A percentile compares a stretch with the other conserved stretches of the same genome.
Evolutionary conservation across 2,329 filamentous ascomycete genomes (phyloP).

Genomic region (Phaeosphaeria sp.): DNA sequence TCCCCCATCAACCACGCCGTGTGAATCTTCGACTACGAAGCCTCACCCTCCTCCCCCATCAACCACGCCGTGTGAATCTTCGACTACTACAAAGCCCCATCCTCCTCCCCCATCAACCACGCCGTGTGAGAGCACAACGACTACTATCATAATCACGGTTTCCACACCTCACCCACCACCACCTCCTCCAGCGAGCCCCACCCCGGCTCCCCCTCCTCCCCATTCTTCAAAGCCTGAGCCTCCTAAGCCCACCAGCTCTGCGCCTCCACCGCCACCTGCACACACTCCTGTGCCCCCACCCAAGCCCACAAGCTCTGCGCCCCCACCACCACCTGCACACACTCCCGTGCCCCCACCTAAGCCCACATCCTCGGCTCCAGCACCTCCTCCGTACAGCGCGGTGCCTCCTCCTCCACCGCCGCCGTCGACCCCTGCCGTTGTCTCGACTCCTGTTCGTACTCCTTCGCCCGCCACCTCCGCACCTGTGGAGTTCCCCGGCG

Average conservation of each 20-base stretch:
- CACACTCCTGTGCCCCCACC: conserved; percentile 5
- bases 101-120: too few species aligned
- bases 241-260: background rate
- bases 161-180: too few species aligned
- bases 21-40: too few species aligned
- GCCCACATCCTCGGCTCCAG: background rate
- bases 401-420: conserved; percentile 1
- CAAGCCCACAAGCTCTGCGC: background rate
- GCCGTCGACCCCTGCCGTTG: conserved; percentile 4
- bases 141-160: too few species aligned
- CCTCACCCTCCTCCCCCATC: too few species aligned
- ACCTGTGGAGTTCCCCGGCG: conserved; percentile 29
- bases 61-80: too few species aligned
- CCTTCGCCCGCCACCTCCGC: conserved; percentile 13
- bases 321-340: background rate
- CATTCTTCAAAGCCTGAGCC: background rate
- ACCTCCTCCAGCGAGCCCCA: background rate
- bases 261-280: conserved; percentile 6
- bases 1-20: too few species aligned
- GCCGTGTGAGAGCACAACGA: too few species aligned
- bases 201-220: background rate
- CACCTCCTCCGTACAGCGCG: conserved; percentile 6
- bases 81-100: too few species aligned
- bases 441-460: conserved; percentile 8
- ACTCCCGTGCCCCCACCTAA: background rate